Evolutionary conservation across 179 eudicot genomes (phyloP).

Genomic region (Silene coronaria): DNA sequence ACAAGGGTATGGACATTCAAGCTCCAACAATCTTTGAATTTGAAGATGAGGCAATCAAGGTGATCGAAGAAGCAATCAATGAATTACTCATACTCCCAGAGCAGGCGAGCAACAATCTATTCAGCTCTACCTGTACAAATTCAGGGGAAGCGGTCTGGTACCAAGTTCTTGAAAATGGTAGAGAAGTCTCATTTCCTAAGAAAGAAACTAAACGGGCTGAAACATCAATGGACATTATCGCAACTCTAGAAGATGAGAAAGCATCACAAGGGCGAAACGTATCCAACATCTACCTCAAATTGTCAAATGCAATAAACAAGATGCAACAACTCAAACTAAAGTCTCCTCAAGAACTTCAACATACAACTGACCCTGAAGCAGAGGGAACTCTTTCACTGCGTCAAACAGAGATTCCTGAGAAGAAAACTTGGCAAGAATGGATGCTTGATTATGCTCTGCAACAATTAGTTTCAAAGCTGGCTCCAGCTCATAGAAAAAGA

Average conservation of each 20-base stretch:
- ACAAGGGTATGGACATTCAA: constrained; percentile 19
- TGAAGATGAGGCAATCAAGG: constrained; percentile 54
- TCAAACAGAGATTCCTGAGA: constrained; percentile 41
- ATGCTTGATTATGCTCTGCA: constrained; percentile 82
- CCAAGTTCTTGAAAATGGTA: constrained; percentile 9
- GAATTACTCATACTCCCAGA: constrained; percentile 36
- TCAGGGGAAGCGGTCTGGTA: constrained; percentile 21
- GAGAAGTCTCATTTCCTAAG: not conserved
- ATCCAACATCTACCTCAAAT: constrained; percentile 44
- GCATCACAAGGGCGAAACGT: constrained; percentile 20
- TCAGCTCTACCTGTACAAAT: constrained; percentile 30
- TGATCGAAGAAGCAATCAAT: constrained; percentile 49
- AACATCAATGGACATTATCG: not conserved
- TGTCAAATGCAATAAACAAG: constrained; percentile 68
- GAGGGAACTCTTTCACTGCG: constrained; percentile 38
- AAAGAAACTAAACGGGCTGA: constrained; percentile 8
- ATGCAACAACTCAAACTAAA: constrained; percentile 38
- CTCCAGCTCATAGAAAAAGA: constrained; percentile 66
- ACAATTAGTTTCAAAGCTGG: constrained; percentile 58
- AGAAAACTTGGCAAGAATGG: constrained; percentile 70
- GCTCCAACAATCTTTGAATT: constrained; percentile 27
- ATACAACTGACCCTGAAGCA: constrained; percentile 28
- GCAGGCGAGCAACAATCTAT: constrained; percentile 42
- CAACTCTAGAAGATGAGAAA: constrained; percentile 18
- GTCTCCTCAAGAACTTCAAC: constrained; percentile 21